These are phyloP conservation scores for Phytophthora pistaciae DNA, from an alignment of 352 stramenopile genomes.

Conservation along the genomic window DNA sequence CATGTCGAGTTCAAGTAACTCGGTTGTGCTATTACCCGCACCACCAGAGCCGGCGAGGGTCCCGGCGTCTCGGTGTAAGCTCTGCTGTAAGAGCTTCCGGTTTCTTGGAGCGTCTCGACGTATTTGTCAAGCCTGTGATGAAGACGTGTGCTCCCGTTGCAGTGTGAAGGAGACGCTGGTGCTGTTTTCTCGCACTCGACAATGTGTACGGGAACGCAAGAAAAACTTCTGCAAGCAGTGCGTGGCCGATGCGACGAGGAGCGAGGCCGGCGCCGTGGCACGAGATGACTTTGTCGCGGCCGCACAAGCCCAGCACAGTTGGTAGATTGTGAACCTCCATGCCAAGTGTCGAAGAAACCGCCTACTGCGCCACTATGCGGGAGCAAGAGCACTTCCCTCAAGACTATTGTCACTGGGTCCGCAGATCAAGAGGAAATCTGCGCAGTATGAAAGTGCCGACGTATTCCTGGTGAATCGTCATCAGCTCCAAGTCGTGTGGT, in stretches of 20 bases:
- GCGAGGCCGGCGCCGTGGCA: constrained; percentile 34
- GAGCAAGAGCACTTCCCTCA: not conserved
- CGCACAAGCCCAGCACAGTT: constrained; percentile 21
- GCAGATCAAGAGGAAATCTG: constrained; percentile 14
- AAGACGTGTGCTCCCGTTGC: constrained; percentile 42
- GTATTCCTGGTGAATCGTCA: not conserved
- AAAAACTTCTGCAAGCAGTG: constrained; percentile 46
- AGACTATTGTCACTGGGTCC: not conserved
- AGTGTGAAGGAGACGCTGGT: constrained; percentile 37
- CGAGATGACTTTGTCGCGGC: constrained; percentile 37
- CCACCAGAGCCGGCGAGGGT: constrained; percentile 25
- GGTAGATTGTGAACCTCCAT: constrained; percentile 11
- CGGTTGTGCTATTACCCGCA: constrained; percentile 29
- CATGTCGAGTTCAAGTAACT: constrained; percentile 35
- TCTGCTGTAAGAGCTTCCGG: constrained; percentile 47
- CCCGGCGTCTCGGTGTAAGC: constrained; percentile 32
- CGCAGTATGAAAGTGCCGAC: constrained; percentile 8
- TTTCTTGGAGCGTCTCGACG: constrained; percentile 41
- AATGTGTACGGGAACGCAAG: constrained; percentile 31
- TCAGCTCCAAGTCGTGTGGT: constrained; percentile 2
- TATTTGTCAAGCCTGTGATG: constrained; percentile 39
- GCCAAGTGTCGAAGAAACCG: not conserved
- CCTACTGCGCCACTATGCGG: constrained; percentile 1
- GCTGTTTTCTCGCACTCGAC: constrained; percentile 28
- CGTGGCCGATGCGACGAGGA: constrained; percentile 42